These are phyloP conservation scores for Solanum chmielewskii DNA, from an alignment of 257 asterid species.

Conservation along the genomic window DNA sequence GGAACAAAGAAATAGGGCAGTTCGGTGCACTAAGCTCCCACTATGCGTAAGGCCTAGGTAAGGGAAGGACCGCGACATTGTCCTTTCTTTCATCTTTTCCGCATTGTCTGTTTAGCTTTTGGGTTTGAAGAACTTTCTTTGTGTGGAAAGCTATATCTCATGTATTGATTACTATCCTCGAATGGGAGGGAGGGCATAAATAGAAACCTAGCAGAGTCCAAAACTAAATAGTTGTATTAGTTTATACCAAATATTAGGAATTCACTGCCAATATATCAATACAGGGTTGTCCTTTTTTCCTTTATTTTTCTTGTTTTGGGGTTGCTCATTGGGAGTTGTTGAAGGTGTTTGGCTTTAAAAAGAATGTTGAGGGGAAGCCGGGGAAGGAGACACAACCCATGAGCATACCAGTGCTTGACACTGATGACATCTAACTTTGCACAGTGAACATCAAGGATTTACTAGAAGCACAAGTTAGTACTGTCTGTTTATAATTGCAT, in stretches of 20 bases:
- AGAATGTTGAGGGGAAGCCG: neutral
- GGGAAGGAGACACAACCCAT: neutral
- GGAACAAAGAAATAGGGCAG: neutral
- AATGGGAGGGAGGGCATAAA: neutral
- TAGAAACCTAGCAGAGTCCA: neutral
- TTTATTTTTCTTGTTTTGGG: neutral
- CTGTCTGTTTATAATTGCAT: neutral
- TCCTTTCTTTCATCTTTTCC: neutral
- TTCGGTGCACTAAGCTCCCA: neutral
- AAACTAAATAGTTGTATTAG: neutral
- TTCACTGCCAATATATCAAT: neutral
- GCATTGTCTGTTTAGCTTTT: neutral
- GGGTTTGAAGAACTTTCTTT: neutral
- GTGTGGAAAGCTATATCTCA: neutral
- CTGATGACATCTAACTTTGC: neutral
- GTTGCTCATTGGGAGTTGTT: neutral
- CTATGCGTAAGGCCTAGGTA: neutral
- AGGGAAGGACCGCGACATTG: neutral
- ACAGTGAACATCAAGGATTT: neutral
- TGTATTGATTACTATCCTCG: neutral
- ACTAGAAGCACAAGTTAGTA: neutral
- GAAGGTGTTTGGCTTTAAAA: neutral
- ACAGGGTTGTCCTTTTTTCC: neutral
- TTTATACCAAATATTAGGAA: neutral
- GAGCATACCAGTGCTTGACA: neutral